A percentile compares a stretch with the other conserved stretches of the same genome.
Conservation (phyloP, 2,329 filamentous ascomycete species). For the Cladophialophora immunda region DNA sequence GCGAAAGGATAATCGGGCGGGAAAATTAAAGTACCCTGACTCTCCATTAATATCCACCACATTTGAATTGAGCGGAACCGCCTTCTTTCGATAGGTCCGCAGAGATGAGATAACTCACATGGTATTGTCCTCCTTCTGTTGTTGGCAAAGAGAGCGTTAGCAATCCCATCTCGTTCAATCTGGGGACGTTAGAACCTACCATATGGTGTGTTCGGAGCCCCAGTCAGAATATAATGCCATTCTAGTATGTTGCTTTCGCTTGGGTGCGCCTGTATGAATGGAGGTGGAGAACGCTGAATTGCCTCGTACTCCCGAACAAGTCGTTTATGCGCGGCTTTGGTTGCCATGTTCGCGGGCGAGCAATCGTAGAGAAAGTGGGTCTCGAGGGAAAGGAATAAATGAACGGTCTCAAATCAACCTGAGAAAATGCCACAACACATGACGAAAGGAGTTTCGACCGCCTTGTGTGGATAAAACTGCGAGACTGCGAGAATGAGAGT, state of each 20-base stretch:
- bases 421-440: background rate
- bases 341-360: constrained; percentile 65
- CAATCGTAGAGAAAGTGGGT: background rate
- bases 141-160: background rate
- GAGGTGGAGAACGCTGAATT: constrained; percentile 79
- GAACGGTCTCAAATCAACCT: background rate
- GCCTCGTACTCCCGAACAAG: constrained; percentile 71
- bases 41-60: background rate
- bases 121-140: constrained; percentile 86
- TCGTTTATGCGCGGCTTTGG: constrained; percentile 75
- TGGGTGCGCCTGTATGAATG: constrained; percentile 87
- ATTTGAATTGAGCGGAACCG: background rate
- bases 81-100: background rate
- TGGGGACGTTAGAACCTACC: background rate
- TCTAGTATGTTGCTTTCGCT: constrained; percentile 92
- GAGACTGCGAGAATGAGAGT: background rate
- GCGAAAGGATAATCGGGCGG: constrained; percentile 97
- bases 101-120: constrained; percentile 54
- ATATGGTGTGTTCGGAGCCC: constrained; percentile 92
- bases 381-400: constrained; percentile 58
- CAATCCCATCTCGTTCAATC: background rate
- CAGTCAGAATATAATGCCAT: constrained; percentile 67
- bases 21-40: constrained; percentile 82
- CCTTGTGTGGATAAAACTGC: background rate
- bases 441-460: constrained; percentile 2